These are phyloP conservation scores for Garcia nutans DNA, from an alignment of 345 rosid genomes.

Conservation along the genomic window DNA sequence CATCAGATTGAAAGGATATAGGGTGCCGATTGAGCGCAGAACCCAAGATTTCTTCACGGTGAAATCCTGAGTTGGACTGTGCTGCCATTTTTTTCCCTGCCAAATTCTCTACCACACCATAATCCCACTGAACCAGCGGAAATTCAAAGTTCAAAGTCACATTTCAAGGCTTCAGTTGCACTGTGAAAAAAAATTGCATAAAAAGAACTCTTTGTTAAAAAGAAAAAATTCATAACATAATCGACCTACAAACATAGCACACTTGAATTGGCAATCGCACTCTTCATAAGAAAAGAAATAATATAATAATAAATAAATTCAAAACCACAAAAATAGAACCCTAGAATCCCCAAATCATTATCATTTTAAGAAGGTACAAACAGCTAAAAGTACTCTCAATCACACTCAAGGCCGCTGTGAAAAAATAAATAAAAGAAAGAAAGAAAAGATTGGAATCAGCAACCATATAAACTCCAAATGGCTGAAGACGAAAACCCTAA, in stretches of 20 bases:
- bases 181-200: background rate
- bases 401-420: background rate
- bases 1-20: slow-evolving; percentile 49
- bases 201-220: background rate
- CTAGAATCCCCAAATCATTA: background rate
- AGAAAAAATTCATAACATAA: background rate
- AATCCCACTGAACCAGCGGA: background rate
- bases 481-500: background rate
- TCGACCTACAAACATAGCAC: background rate
- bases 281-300: too few species aligned
- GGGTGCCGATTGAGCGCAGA: slow-evolving; percentile 48
- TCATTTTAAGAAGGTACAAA: too few species aligned
- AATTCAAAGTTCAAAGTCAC: background rate
- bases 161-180: background rate
- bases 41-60: slow-evolving; percentile 31
- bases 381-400: background rate
- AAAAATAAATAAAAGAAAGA: too few species aligned
- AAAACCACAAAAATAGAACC: background rate
- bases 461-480: too few species aligned
- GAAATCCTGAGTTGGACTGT: slow-evolving; percentile 54
- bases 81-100: slow-evolving; percentile 51
- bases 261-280: too few species aligned
- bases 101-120: slow-evolving; percentile 15
- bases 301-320: too few species aligned
- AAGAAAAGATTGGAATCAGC: too few species aligned